Conservation (phyloP, 148 eudicot species). For the Chenopodium album region DNA sequence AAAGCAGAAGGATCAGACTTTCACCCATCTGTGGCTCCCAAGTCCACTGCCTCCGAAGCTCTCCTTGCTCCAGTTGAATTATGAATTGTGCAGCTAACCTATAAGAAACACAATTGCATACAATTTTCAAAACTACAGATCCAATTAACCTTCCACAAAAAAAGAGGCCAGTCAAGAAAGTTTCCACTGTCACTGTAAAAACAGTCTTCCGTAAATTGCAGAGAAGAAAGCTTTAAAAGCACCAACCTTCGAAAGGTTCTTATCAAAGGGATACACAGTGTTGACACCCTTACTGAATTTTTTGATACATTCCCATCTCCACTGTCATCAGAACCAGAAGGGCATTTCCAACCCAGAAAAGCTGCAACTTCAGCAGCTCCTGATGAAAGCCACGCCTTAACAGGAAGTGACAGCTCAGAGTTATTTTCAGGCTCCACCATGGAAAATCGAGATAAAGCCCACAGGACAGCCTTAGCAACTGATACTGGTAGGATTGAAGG, state of each 20-base stretch:
- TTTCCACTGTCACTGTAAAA: neutral
- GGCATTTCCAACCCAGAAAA: constrained; percentile 74
- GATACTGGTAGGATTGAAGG: constrained; percentile 68
- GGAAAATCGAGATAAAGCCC: constrained; percentile 88
- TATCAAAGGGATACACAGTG: constrained; percentile 65
- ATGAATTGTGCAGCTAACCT: constrained; percentile 76
- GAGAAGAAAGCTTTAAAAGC: neutral
- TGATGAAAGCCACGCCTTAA: constrained; percentile 64
- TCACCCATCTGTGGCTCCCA: constrained; percentile 94
- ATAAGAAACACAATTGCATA: constrained; percentile 21
- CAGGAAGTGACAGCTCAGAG: constrained; percentile 62
- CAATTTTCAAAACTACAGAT: constrained; percentile 2
- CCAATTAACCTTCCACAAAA: constrained; percentile 11
- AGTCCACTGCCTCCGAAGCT: constrained; percentile 72
- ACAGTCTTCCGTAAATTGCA: neutral
- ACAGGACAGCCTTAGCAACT: constrained; percentile 77
- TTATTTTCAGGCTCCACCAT: constrained; percentile 75
- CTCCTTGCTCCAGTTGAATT: constrained; percentile 66
- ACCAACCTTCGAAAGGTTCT: constrained; percentile 83
- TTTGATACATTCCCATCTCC: constrained; percentile 57
- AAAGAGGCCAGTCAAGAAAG: neutral
- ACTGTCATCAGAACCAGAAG: constrained; percentile 85
- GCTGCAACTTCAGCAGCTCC: constrained; percentile 62
- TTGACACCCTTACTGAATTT: constrained; percentile 71
- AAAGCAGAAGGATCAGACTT: constrained; percentile 84